phyloP scores from a whole-genome alignment of 1,139 yeast species.

The Geotrichum bryndzae region DNA sequence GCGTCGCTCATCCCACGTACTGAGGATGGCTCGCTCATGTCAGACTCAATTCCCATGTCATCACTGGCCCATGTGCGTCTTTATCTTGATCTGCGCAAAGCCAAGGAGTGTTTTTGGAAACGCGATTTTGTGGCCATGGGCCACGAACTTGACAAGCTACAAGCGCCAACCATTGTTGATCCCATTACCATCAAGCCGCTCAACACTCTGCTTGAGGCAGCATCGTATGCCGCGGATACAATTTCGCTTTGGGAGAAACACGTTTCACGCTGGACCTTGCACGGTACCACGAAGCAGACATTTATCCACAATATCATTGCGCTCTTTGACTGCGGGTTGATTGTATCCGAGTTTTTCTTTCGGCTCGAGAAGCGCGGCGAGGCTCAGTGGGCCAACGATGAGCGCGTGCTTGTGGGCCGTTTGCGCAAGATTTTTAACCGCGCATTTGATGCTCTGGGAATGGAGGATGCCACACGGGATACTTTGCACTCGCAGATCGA shows the following conservation, averaged over 20 bases:
- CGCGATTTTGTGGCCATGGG: conserved; percentile 37
- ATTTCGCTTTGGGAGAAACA: conserved; percentile 39
- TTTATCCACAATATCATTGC: conserved; percentile 37
- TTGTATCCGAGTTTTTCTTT: conserved; percentile 34
- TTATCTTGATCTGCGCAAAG: conserved; percentile 32
- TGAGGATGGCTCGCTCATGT: conserved; percentile 37
- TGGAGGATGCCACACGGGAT: neutral
- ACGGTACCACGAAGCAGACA: conserved; percentile 33
- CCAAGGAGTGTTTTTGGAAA: conserved; percentile 36
- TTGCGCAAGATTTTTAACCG: conserved; percentile 30
- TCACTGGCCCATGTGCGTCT: conserved; percentile 38
- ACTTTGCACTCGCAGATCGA: neutral
- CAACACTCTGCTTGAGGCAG: conserved; percentile 35
- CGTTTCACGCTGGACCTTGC: conserved; percentile 32
- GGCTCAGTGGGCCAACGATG: conserved; percentile 28
- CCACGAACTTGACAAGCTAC: conserved; percentile 27
- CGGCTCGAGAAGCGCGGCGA: conserved; percentile 27
- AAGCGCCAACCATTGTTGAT: conserved; percentile 4
- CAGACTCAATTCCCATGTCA: conserved; percentile 38
- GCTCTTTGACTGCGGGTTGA: conserved; percentile 36
- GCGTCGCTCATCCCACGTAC: conserved; percentile 37
- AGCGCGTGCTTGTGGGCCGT: conserved; percentile 27
- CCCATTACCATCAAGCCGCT: conserved; percentile 19
- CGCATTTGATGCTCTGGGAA: conserved; percentile 25
- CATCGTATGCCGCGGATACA: conserved; percentile 38